Base-by-base conservation (phyloP, 2,329 filamentous ascomycete genomes). In the Colletotrichum caudatum region DNA sequence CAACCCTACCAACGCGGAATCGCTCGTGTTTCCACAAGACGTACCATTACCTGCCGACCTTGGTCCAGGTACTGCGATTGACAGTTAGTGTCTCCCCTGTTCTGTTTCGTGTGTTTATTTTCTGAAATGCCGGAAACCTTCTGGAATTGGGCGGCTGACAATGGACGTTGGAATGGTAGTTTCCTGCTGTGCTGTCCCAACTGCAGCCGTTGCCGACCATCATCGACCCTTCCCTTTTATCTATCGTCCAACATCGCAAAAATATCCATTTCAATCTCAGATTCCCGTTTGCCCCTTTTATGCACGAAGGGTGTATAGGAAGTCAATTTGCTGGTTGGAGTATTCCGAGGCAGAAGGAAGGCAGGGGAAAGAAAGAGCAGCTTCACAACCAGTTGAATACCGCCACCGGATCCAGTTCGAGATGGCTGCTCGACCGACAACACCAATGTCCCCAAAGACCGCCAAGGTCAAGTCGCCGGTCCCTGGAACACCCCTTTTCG, bases 401-500 rank as follows among this genome's bases (percentile, higher is more conserved):
- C 50, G 51, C 23, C 48, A 46, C 39, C 37, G 16, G 48, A 11
- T 26, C 29, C 23, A 39, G 20, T 29, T 50, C 54, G 64, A 50
- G 11, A 88, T 88, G 86, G 79, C 86, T 64, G 79, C 81, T 44
- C 81, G 84, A 70, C 85, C 85, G 50, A 80, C 82, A n/a, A 87
- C 85, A 26, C 85, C 86, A 53, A 84, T 85, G 41, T 87, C 86
- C 41, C 85, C 86, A 39, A 89, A 89, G 78, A 87, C 86, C 78
- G 83, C 85, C 75, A 89, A 88, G 80, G 83, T 91, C 79, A 91
- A 91, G 77, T 84, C 85, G 12, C 87, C 89, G 5, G 82, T 85
- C 16, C 85, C 88, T 18, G 90, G 90, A 23, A 85, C 84, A 65
- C 89, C 90, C 56, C 82, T 90, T 76, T 92, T 88, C 76, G 90